Percentiles rank a stretch among this genome's conserved stretches.
Evolutionary conservation across 2,329 filamentous ascomycete genomes (phyloP).

Genomic region (Diaporthe citriasiana): DNA sequence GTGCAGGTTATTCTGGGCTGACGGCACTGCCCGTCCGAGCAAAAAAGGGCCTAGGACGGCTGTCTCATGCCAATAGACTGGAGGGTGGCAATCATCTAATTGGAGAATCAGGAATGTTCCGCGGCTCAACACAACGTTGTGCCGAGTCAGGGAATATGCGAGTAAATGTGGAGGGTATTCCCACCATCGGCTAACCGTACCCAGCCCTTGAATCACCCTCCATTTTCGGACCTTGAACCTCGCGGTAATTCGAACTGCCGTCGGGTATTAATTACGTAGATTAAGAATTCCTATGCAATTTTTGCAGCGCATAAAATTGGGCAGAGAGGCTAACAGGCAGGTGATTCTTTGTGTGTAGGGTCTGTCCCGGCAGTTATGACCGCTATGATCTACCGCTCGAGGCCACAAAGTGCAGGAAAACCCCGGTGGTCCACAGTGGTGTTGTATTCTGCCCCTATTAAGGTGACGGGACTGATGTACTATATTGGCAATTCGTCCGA

Average conservation of each 20-base stretch:
- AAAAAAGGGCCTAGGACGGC: neutral
- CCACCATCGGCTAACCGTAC: neutral
- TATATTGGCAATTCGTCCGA: slow-evolving; percentile 2
- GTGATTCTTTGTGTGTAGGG: neutral
- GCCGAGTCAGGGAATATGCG: slow-evolving; percentile 8
- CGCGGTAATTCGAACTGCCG: slow-evolving; percentile 1
- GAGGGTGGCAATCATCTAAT: neutral
- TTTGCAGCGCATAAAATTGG: neutral
- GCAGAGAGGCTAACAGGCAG: neutral
- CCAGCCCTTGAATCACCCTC: neutral
- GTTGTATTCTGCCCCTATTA: neutral
- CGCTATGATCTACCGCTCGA: neutral
- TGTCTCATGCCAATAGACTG: neutral
- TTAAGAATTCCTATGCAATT: neutral
- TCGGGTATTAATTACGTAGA: neutral
- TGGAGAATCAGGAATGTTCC: neutral
- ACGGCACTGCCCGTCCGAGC: neutral
- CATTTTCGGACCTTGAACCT: neutral
- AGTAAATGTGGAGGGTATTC: neutral
- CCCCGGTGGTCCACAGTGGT: neutral
- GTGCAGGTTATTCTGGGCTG: neutral
- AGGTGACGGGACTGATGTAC: neutral
- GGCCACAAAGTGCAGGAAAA: neutral
- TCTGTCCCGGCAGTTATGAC: neutral
- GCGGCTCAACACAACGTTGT: neutral